These are phyloP conservation scores for Coemansia sp. DNA, from an alignment of 192 early-diverging fungal genomes.

Conservation along the genomic window DNA sequence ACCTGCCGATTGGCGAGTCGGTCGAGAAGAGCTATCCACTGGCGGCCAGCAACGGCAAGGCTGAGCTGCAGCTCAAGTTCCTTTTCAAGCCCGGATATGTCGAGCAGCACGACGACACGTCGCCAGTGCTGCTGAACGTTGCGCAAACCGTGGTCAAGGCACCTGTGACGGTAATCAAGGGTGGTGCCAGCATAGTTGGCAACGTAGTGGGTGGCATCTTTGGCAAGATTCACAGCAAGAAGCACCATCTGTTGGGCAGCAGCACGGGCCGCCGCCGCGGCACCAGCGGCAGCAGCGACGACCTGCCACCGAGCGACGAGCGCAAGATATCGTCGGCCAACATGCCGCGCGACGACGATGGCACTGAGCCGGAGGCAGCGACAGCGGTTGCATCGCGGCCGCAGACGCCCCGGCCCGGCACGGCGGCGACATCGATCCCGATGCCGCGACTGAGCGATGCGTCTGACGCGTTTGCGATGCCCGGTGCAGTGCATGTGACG, in stretches of 20 bases:
- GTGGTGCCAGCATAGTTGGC: constrained; percentile 52
- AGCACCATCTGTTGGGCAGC: constrained; percentile 25
- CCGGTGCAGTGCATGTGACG: constrained; percentile 23
- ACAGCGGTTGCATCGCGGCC: background rate
- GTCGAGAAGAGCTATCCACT: constrained; percentile 51
- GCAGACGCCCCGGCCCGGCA: background rate
- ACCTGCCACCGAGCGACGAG: background rate
- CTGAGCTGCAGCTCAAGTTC: constrained; percentile 56
- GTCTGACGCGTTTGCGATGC: constrained; percentile 28
- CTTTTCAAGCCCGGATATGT: constrained; percentile 62
- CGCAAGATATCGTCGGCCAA: constrained; percentile 32
- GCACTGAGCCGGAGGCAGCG: background rate
- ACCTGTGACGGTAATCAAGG: constrained; percentile 57
- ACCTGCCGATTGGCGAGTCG: constrained; percentile 54
- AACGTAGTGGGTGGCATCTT: constrained; percentile 42
- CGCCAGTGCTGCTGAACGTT: constrained; percentile 55
- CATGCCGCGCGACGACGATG: constrained; percentile 32
- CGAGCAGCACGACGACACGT: constrained; percentile 54
- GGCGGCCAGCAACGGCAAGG: constrained; percentile 30
- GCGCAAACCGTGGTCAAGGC: constrained; percentile 59
- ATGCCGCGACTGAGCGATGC: constrained; percentile 31
- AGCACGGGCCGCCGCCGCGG: background rate
- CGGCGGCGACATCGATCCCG: constrained; percentile 6
- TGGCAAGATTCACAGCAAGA: constrained; percentile 43
- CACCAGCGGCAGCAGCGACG: constrained; percentile 8